phyloP scores from a whole-genome alignment of 495 filamentous ascomycete genomes.

The Poronia punctata region DNA sequence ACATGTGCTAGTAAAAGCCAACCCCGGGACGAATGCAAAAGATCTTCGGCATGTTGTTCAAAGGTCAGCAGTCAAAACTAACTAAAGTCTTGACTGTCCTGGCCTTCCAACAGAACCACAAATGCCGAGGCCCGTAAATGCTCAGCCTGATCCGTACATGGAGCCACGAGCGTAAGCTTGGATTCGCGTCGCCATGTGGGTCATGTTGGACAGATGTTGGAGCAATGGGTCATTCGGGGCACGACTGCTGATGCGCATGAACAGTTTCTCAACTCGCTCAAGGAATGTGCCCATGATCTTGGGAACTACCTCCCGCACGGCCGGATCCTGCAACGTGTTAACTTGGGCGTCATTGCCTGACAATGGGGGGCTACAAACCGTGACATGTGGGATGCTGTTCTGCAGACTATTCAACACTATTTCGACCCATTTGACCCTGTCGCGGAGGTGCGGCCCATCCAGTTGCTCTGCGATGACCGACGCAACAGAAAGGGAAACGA shows the following conservation, averaged over 20 bases:
- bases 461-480: constrained; percentile 72
- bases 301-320: constrained; percentile 65
- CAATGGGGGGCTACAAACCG: constrained; percentile 35
- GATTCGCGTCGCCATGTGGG: constrained; percentile 15
- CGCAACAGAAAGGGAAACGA: constrained; percentile 76
- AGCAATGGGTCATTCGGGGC: constrained; percentile 50
- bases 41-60: no score
- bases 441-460: constrained; percentile 48
- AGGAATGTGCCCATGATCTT: constrained; percentile 67
- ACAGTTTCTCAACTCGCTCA: constrained; percentile 62
- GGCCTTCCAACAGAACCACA: no score
- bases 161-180: constrained; percentile 7
- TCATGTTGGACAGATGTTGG: constrained; percentile 19
- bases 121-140: no score
- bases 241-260: constrained; percentile 57
- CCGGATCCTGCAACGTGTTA: constrained; percentile 52
- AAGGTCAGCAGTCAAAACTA: no score
- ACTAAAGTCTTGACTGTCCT: no score
- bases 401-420: constrained; percentile 51
- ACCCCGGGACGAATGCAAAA: no score
- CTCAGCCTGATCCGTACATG: not conserved
- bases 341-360: constrained; percentile 13
- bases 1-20: no score
- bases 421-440: constrained; percentile 76
- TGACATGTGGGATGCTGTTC: constrained; percentile 28